Base-by-base conservation (phyloP, 768 basidiomycete genomes). In the Kwoniella sp. region DNA sequence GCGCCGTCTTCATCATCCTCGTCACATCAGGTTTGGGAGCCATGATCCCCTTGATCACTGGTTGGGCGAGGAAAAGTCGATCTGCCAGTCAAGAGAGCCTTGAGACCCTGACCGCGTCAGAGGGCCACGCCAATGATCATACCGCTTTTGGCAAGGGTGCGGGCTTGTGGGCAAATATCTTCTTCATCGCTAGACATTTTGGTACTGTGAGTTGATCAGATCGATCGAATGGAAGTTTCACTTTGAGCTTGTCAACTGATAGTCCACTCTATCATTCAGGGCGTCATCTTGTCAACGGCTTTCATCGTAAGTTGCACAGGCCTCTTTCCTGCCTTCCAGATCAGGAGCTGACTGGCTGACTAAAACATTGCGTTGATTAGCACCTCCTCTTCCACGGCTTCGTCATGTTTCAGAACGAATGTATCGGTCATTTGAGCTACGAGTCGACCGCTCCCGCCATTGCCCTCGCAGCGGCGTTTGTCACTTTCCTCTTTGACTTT, bases 311-410 rank as follows among this genome's bases (percentile, higher is more conserved):
- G 72, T 67, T 5, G 5, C 19, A 46, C n/a, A 19, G 47, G 22
- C 33, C 13, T 13, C 33, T 33, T 33, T 33, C 33, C 6, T 33
- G 13, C 13, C 33, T 33, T 13, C 13, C 33, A 33, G 7, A n/a
- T n/a, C n/a, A n/a, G n/a, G n/a, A n/a, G n/a, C n/a, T n/a, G n/a
- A n/a, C n/a, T n/a, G n/a, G n/a, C 33, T 33, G 33, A 33, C 33
- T 33, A 13, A 6, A 33, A 5, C 33, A 6, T 33, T 33, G 33
- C 33, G 13, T 6, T 13, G 7, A 3, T 17, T 50, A 73, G 72
- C 81, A 81, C 55, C 72, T 81, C 0, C 72, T 81, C 0, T 77
- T 70, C 61, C 81, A 81, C 67, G 68, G 74, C n/a, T 80, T 81
- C 56, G 65, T 80, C 70, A 80, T 80, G 79, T 80, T 79, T 63